A percentile compares a stretch with the other conserved stretches of the same genome.
These are phyloP conservation scores for Saccharum hybrid DNA, from an alignment of 202 grass and related monocot genomes.

Conservation along the genomic window DNA sequence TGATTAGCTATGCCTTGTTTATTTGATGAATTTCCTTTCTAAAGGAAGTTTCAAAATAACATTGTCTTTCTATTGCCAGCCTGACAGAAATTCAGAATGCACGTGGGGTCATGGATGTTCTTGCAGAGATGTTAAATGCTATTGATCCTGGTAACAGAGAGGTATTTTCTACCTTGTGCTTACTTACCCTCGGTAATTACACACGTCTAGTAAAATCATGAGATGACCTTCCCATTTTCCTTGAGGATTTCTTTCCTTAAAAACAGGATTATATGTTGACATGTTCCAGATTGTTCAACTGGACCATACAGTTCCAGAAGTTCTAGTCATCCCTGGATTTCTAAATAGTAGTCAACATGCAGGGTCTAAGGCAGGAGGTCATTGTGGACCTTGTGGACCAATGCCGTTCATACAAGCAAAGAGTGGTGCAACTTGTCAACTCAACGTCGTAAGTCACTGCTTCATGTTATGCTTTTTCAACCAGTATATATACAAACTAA, in stretches of 20 bases:
- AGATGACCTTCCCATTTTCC: constrained; percentile 4
- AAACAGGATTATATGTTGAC: constrained; percentile 31
- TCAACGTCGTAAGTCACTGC: constrained; percentile 77
- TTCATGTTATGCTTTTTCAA: constrained; percentile 26
- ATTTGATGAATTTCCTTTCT: constrained; percentile 18
- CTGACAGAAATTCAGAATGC: constrained; percentile 97
- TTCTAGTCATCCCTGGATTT: constrained; percentile 33
- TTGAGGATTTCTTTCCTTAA: neutral
- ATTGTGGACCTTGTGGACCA: constrained; percentile 93
- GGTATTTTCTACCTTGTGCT: constrained; percentile 52
- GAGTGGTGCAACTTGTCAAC: constrained; percentile 89
- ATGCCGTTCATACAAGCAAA: constrained; percentile 87
- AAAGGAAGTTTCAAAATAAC: constrained; percentile 35
- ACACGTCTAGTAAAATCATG: constrained; percentile 34
- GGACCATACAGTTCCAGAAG: neutral
- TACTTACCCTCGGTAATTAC: constrained; percentile 22
- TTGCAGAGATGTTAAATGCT: constrained; percentile 95
- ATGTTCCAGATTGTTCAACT: constrained; percentile 11
- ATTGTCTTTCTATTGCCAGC: constrained; percentile 48
- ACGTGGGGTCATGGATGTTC: constrained; percentile 90
- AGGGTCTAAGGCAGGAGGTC: constrained; percentile 92
- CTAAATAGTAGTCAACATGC: constrained; percentile 43
- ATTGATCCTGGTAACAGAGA: constrained; percentile 93
- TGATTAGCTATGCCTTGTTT: constrained; percentile 27
- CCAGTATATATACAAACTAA: constrained; percentile 17